These are phyloP conservation scores for Tetraselmis chui DNA, from an alignment of 139 green algal genomes.

Conservation along the genomic window DNA sequence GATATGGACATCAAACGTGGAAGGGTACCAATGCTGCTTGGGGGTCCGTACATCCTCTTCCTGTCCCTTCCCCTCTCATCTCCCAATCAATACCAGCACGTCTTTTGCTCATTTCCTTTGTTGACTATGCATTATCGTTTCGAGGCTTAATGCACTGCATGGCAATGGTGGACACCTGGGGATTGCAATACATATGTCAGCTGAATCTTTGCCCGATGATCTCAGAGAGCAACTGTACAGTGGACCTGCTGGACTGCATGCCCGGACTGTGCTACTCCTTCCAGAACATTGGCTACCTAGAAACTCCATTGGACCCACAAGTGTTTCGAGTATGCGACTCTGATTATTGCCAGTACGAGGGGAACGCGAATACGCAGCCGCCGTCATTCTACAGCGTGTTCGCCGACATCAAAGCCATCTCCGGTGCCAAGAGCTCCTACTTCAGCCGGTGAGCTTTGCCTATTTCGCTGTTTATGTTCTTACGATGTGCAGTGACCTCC, in stretches of 20 bases:
- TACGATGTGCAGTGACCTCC: too few species aligned
- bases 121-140: too few species aligned
- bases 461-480: too few species aligned
- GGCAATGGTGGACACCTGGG: too few species aligned
- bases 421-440: neutral
- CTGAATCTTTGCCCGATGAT: neutral
- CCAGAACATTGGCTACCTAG: neutral
- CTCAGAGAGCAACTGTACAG: neutral
- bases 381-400: neutral
- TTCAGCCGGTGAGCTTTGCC: neutral
- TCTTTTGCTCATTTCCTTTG: too few species aligned
- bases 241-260: neutral
- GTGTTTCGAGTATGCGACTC: neutral
- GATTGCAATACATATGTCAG: too few species aligned
- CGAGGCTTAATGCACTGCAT: too few species aligned
- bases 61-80: too few species aligned
- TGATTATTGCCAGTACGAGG: neutral
- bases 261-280: neutral
- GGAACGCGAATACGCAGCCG: neutral
- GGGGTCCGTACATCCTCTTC: too few species aligned
- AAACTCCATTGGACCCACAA: neutral
- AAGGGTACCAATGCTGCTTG: neutral
- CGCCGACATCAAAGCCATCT: neutral
- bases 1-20: neutral
- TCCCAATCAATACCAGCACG: too few species aligned